These are phyloP conservation scores for Candida qinlingensis DNA, from an alignment of 805 yeast species.

Conservation along the genomic window DNA sequence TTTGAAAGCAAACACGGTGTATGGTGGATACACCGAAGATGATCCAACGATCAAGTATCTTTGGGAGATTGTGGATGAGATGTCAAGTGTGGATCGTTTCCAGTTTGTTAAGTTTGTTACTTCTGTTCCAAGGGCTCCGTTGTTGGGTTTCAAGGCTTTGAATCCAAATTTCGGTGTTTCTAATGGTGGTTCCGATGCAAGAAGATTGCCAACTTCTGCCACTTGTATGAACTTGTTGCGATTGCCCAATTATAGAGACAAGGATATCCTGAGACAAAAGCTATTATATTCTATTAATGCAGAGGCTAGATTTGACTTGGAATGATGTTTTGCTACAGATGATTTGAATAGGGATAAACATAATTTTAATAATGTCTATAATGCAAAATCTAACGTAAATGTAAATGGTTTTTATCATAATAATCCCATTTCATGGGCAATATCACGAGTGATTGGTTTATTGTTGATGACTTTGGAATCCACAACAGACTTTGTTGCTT, in stretches of 20 bases:
- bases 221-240: conserved; percentile 89
- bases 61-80: conserved; percentile 73
- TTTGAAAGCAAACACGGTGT: conserved; percentile 53
- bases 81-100: conserved; percentile 55
- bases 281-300: conserved; percentile 73
- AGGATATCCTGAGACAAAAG: conserved; percentile 51
- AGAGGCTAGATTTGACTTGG: conserved; percentile 84
- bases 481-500: conserved; percentile 2
- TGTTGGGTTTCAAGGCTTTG: conserved; percentile 74
- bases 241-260: conserved; percentile 75
- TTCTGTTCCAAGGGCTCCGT: conserved; percentile 86
- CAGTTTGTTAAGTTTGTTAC: conserved; percentile 83
- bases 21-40: conserved; percentile 54
- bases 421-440: conserved; percentile 17
- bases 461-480: conserved; percentile 14
- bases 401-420: too few relatives aligned
- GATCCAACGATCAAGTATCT: conserved; percentile 60
- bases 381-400: too few relatives aligned
- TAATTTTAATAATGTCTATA: too few relatives aligned
- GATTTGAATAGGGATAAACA: too few relatives aligned
- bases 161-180: conserved; percentile 78
- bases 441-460: conserved; percentile 15
- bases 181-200: conserved; percentile 49
- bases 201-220: conserved; percentile 74
- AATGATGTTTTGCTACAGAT: neutral